phyloP scores from a whole-genome alignment of 805 yeast genomes.

The Yamadazyma sp. region DNA sequence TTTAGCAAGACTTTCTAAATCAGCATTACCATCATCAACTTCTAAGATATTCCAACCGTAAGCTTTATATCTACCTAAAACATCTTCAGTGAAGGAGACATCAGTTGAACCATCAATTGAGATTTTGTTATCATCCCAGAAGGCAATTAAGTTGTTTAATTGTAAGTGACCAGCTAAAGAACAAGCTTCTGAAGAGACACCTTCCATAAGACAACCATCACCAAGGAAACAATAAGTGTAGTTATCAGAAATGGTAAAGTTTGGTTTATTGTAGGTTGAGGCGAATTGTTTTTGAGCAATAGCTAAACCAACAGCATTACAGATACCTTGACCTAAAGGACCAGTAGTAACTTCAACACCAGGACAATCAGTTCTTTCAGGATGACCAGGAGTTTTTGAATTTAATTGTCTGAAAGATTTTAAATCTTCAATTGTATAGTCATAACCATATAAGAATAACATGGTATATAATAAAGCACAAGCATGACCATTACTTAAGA shows the following conservation, averaged over 20 bases:
- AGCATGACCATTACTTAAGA: slow-evolving; percentile 95
- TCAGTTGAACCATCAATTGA: slow-evolving; percentile 93
- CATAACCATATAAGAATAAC: slow-evolving; percentile 84
- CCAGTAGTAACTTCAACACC: slow-evolving; percentile 98
- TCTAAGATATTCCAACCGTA: slow-evolving; percentile 90
- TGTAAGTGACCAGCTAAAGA: slow-evolving; percentile 96
- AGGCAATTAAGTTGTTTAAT: slow-evolving; percentile 88
- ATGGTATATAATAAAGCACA: slow-evolving; percentile 84
- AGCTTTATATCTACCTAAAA: slow-evolving; percentile 75
- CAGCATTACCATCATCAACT: slow-evolving; percentile 79
- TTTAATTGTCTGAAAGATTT: slow-evolving; percentile 84
- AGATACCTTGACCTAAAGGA: slow-evolving; percentile 97
- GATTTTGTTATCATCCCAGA: slow-evolving; percentile 96
- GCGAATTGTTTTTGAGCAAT: slow-evolving; percentile 90
- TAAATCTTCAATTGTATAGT: slow-evolving; percentile 76
- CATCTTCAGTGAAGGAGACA: slow-evolving; percentile 92
- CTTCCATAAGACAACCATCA: slow-evolving; percentile 98
- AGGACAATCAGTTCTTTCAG: slow-evolving; percentile 77
- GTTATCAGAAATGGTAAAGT: slow-evolving; percentile 65
- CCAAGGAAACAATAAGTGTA: slow-evolving; percentile 82
- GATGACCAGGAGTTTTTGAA: slow-evolving; percentile 97
- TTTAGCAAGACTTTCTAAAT: slow-evolving; percentile 62
- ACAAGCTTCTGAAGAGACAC: slow-evolving; percentile 90
- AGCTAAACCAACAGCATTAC: slow-evolving; percentile 95
- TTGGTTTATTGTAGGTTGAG: slow-evolving; percentile 91